Base-by-base conservation (phyloP, 306 rosid species). In the cucumber (Cucumis sativus) region DNA sequence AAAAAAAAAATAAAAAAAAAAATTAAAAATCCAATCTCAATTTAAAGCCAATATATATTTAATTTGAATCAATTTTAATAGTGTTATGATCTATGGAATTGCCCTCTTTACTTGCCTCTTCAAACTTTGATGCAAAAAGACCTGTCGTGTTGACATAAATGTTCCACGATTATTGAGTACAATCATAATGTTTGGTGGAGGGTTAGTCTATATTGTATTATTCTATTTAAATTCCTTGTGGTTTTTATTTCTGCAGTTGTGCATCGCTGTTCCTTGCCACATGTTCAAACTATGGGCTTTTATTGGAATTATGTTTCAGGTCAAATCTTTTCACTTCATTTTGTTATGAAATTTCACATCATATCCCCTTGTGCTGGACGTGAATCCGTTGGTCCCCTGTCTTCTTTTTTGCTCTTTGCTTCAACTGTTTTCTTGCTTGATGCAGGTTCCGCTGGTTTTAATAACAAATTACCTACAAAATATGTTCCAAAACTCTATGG, bases 181-280 rank as follows among this genome's bases (percentile, higher is more conserved):
- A 1, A 2, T 17, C 6, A 33, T 63, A 6, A 15, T 4, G 41
- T 18, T 39, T 66, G 30, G 16, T 66, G 39, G 37, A 57, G 7
- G 30, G 45, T 51, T 30, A 52, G 65, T 55, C 70, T 71, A 77
- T 76, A 35, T 76, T 43, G 35, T 45, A 39, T 23, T 45, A 39
- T 23, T 45, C 47, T 41, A 21, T 10, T 8, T 65, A 23, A 57
- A 20, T 21, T 3, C 6, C 79, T 10, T 76, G 33, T 58, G 79
- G 59, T n/a, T 71, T 25, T 49, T 47, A 71, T 49, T 80, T 80
- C 57, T 85, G 85, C 90, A 95, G 99, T 83, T 95, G 33, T 95
- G 97, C 85, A 89, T 95, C 60, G 99, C 96, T 6, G 97, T 95
- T 86, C 99, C 99, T 40, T 92, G 96, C 82, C 99, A 91, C 90